phyloP scores from a whole-genome alignment of 2,329 filamentous ascomycete species.

The Phyllosticta citribraziliensis region DNA sequence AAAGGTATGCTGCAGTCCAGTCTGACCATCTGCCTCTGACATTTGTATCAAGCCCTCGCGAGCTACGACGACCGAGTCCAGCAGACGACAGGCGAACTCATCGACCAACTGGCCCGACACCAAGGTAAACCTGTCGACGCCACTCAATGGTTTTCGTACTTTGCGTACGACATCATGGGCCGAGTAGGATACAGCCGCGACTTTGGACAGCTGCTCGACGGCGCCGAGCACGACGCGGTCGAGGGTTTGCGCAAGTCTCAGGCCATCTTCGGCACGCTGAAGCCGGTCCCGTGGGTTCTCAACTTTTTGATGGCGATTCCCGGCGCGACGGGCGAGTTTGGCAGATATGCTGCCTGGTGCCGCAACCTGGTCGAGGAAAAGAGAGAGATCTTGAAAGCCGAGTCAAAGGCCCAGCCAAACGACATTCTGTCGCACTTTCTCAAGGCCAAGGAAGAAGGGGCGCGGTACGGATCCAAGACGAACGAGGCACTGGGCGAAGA shows the following conservation, averaged over 20 bases:
- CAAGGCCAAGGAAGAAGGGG: slow-evolving; percentile 4
- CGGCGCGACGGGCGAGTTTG: not conserved
- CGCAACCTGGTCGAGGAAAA: not conserved
- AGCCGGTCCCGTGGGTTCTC: not conserved
- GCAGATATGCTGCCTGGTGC: slow-evolving; percentile 1
- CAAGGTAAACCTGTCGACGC: not conserved
- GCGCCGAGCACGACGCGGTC: slow-evolving; percentile 32
- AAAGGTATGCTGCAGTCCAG: slow-evolving; percentile 11
- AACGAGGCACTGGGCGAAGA: slow-evolving; percentile 3
- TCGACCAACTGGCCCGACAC: not conserved
- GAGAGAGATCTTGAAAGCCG: not conserved
- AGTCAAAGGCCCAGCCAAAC: not conserved
- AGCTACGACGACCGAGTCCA: not conserved
- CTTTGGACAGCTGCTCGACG: slow-evolving; percentile 33
- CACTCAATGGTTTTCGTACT: slow-evolving; percentile 21
- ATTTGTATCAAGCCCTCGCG: not conserved
- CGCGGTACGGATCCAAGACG: not conserved
- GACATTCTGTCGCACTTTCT: slow-evolving; percentile 3
- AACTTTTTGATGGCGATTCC: not conserved
- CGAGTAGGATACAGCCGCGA: slow-evolving; percentile 37
- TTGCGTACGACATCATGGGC: slow-evolving; percentile 44
- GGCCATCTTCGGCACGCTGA: not conserved
- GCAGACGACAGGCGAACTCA: not conserved
- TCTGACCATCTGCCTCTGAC: not conserved
- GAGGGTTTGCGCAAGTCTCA: slow-evolving; percentile 26